phyloP scores from a whole-genome alignment of 495 filamentous ascomycete genomes.

The Tuber microsphaerosporum region DNA sequence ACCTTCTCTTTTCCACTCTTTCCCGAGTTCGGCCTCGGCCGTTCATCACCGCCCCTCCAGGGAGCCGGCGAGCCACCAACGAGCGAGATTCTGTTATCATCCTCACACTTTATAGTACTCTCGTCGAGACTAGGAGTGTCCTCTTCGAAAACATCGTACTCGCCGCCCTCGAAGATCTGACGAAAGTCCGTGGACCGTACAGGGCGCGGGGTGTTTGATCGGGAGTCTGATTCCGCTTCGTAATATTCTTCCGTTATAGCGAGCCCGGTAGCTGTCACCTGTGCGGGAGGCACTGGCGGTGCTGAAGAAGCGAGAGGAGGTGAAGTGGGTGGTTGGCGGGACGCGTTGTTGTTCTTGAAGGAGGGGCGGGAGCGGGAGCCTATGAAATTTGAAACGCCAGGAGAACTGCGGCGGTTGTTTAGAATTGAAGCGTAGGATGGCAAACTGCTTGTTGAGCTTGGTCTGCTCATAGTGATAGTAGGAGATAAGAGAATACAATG shows the following conservation, averaged over 20 bases:
- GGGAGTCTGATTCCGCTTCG: neutral
- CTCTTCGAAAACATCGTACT: constrained; percentile 31
- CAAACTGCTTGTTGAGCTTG: constrained; percentile 18
- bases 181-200: constrained; percentile 27
- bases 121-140: constrained; percentile 30
- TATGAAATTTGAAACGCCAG: constrained; percentile 25
- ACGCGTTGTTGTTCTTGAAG: constrained; percentile 15
- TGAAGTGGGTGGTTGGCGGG: constrained; percentile 9
- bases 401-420: constrained; percentile 19
- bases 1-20: constrained; percentile 29
- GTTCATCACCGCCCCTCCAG: constrained; percentile 14
- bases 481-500: neutral
- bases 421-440: constrained; percentile 19
- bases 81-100: constrained; percentile 24
- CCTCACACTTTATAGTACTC: constrained; percentile 20
- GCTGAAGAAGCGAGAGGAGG: neutral
- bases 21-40: constrained; percentile 10
- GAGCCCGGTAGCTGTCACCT: neutral
- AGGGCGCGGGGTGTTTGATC: constrained; percentile 4
- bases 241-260: neutral
- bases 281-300: neutral
- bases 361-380: constrained; percentile 16
- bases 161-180: constrained; percentile 25
- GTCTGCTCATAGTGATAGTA: constrained; percentile 23
- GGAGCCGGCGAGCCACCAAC: constrained; percentile 23